Conservation (phyloP, 2,329 filamentous ascomycete species). For the Ceratocystis cacaofunesta region DNA sequence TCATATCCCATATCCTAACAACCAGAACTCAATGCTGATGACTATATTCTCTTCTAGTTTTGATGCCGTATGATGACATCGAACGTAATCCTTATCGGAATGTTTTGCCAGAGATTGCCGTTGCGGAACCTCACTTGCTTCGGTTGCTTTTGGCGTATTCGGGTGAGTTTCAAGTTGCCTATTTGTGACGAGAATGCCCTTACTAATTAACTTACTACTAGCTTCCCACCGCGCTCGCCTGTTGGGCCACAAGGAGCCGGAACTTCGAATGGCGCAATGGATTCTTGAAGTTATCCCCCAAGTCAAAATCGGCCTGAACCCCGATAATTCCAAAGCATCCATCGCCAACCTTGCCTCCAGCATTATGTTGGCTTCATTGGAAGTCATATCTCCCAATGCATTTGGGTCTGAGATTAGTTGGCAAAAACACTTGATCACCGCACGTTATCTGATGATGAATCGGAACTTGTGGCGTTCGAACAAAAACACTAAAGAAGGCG, state of each 20-base stretch:
- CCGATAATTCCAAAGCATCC: conserved; percentile 5
- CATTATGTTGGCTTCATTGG: conserved; percentile 71
- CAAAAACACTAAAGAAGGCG: conserved; percentile 23
- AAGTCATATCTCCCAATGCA: conserved; percentile 68
- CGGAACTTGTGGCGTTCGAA: conserved; percentile 24
- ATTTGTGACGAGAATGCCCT: not conserved
- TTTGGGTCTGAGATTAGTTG: conserved; percentile 70
- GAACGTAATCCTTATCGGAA: conserved; percentile 39
- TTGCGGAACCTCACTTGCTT: conserved; percentile 55
- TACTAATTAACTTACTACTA: conserved; percentile 9
- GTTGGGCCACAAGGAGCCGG: conserved; percentile 57
- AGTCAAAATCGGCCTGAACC: not conserved
- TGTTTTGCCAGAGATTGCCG: conserved; percentile 44
- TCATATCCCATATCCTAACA: no score
- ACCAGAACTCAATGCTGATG: not conserved
- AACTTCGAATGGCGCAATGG: conserved; percentile 64
- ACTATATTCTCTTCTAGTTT: conserved; percentile 22
- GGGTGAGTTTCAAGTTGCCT: conserved; percentile 21
- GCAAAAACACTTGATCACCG: conserved; percentile 64
- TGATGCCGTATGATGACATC: conserved; percentile 37
- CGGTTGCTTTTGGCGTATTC: conserved; percentile 69
- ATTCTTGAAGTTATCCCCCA: conserved; percentile 62
- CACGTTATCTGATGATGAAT: conserved; percentile 54
- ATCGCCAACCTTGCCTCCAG: conserved; percentile 55
- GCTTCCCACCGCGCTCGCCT: conserved; percentile 70